Conservation (phyloP, 164 flowering plant genomes). For the Dillenia suffruticosa region DNA sequence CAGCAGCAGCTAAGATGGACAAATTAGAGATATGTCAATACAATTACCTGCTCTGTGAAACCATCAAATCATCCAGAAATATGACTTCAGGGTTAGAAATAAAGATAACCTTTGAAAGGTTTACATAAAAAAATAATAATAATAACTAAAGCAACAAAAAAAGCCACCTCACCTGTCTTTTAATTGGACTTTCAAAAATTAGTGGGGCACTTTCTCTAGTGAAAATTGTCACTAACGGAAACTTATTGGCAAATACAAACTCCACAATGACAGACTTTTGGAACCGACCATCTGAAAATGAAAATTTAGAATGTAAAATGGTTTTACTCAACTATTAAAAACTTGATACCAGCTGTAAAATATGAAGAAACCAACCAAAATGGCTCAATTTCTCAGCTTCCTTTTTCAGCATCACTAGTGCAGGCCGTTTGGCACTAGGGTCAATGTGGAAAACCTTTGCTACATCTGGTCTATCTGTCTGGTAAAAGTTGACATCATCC, state of each 20-base stretch:
- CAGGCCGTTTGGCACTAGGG: constrained; percentile 67
- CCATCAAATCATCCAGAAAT: neutral
- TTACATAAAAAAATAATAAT: neutral
- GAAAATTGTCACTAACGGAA: constrained; percentile 79
- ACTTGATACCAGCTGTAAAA: neutral
- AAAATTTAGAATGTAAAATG: constrained; percentile 6
- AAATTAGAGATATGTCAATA: constrained; percentile 8
- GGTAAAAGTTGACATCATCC: constrained; percentile 89
- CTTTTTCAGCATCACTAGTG: constrained; percentile 79
- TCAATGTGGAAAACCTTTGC: constrained; percentile 84
- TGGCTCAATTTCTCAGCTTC: constrained; percentile 74
- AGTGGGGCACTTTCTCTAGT: constrained; percentile 77
- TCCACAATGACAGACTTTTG: constrained; percentile 61
- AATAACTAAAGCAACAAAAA: neutral
- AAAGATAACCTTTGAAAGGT: no score
- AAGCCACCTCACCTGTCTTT: constrained; percentile 65
- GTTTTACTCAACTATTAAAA: neutral
- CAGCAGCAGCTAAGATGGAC: constrained; percentile 55
- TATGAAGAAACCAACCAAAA: constrained; percentile 53
- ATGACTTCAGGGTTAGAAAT: no score
- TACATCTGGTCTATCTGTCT: constrained; percentile 74
- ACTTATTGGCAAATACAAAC: constrained; percentile 79
- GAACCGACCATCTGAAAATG: constrained; percentile 70
- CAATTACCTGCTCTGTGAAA: neutral
- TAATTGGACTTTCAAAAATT: constrained; percentile 78